A percentile compares a stretch with the other conserved stretches of the same genome.
phyloP scores from a whole-genome alignment of 2,329 filamentous ascomycete species.

The Paracoccidioides brasiliensis region DNA sequence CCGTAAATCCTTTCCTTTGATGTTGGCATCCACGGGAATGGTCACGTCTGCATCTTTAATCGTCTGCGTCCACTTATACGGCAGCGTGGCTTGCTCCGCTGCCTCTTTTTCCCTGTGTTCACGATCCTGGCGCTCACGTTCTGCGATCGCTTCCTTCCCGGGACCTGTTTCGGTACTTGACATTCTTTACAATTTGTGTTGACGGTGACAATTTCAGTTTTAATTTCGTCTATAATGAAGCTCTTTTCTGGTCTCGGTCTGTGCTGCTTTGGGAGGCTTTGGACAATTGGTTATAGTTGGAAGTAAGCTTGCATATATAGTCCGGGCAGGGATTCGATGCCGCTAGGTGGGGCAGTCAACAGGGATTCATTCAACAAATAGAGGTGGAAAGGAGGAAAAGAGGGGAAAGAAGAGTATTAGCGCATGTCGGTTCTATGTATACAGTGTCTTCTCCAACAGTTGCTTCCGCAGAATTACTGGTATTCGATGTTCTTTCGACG shows the following conservation, averaged over 20 bases:
- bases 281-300: no score
- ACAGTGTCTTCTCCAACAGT: no score
- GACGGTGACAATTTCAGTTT: not conserved
- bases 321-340: not conserved
- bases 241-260: not conserved
- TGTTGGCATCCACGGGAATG: conserved; percentile 63
- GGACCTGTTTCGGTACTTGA: conserved; percentile 22
- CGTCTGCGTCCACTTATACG: conserved; percentile 95
- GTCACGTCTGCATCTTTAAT: conserved; percentile 78
- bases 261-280: not conserved
- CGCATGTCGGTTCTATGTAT: no score
- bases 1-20: conserved; percentile 72
- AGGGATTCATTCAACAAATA: no score
- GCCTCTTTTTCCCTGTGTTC: conserved; percentile 58
- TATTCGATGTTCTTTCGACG: not conserved
- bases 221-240: not conserved
- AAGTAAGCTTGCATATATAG: no score
- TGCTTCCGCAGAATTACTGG: no score
- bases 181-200: conserved; percentile 12
- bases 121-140: conserved; percentile 43
- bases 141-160: conserved; percentile 18
- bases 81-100: conserved; percentile 77
- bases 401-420: no score
- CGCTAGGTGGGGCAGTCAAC: no score
- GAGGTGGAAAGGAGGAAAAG: no score